Evolutionary conservation across 768 basidiomycete genomes (phyloP), one percentile per base, ranked within the genome.

Genomic region (Botryobasidium botryosum): DNA sequence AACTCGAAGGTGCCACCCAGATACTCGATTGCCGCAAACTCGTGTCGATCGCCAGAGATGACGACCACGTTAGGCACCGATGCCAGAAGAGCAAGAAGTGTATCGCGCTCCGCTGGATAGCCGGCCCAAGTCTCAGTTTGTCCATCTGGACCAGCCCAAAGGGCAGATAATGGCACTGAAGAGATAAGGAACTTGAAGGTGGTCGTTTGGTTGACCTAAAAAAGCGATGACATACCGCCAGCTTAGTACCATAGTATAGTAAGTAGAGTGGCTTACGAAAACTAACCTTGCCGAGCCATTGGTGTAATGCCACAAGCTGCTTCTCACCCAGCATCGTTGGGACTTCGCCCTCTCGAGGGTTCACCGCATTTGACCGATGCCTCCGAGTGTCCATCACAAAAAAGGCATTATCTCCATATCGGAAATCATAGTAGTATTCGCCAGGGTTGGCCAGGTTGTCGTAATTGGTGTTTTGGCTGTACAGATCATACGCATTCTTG

Each of bases 121-220:
- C 61, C 77, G 0, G 75, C 75, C 79, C 79, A 85, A 1, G 79
- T 74, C 55, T 81, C 79, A n/a, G 56, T 54, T 44, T 66, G 64
- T 2, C 72, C 75, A 52, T 77, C 74, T 49, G 69, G 62, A 15
- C 43, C 43, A 0, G 64, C 68, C 80, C 80, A 83, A 7, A 83
- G 69, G 0, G 72, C 70, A 28, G 77, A 78, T 59, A 86, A 75
- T 0, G 81, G 82, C 2, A 83, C 78, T 12, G 76, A 77, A 10
- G 72, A 69, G 29, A 79, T 68, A 51, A 86, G 65, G 55, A 86
- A 83, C 60, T 84, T 84, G 68, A 79, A 84, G 0, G 77, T 72
- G 6, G 73, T 64, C 0, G 82, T 84, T 43, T 61, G 55, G 60
- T 84, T 84, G 18, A 77, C 79, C 66, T 74, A 50, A 7, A 6